These are phyloP conservation scores for Metschnikowia corniflorae DNA, from an alignment of 805 yeast species.

Conservation along the genomic window DNA sequence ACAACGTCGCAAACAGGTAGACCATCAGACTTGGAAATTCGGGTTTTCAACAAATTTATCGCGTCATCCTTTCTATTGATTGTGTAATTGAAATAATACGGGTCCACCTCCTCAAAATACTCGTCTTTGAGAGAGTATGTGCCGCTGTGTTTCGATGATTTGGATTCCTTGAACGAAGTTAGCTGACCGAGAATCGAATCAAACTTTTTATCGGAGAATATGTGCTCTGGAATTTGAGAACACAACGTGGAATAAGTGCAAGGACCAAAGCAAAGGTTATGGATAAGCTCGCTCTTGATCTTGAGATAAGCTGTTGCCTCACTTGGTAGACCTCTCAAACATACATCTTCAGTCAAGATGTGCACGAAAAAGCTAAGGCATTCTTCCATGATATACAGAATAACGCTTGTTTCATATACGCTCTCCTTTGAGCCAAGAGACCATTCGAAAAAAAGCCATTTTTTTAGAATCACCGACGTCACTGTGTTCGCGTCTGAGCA, in stretches of 20 bases:
- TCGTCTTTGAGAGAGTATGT: constrained; percentile 35
- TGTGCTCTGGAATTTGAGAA: constrained; percentile 69
- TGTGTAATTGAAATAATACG: constrained; percentile 75
- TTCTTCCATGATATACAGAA: constrained; percentile 74
- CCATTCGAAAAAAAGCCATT: constrained; percentile 59
- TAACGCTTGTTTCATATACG: constrained; percentile 44
- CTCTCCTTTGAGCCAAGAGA: constrained; percentile 23
- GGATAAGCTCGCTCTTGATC: constrained; percentile 71
- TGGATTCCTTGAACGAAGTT: constrained; percentile 33
- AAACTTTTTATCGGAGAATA: constrained; percentile 69
- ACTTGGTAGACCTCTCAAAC: constrained; percentile 47
- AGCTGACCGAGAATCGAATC: constrained; percentile 44
- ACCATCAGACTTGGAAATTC: constrained; percentile 37
- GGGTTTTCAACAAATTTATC: constrained; percentile 54
- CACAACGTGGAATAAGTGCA: constrained; percentile 68
- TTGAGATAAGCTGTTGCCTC: constrained; percentile 48
- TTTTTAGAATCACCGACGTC: constrained; percentile 52
- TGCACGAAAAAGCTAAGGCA: constrained; percentile 65
- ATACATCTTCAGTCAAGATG: constrained; percentile 62
- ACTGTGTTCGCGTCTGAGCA: constrained; percentile 50
- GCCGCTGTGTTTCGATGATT: constrained; percentile 34
- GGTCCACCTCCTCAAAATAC: constrained; percentile 40
- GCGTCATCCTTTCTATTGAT: constrained; percentile 84
- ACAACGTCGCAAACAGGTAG: constrained; percentile 46
- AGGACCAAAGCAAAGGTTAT: constrained; percentile 73